Evolutionary conservation across 805 yeast genomes (phyloP).

Genomic region (Candida vaughaniae): DNA sequence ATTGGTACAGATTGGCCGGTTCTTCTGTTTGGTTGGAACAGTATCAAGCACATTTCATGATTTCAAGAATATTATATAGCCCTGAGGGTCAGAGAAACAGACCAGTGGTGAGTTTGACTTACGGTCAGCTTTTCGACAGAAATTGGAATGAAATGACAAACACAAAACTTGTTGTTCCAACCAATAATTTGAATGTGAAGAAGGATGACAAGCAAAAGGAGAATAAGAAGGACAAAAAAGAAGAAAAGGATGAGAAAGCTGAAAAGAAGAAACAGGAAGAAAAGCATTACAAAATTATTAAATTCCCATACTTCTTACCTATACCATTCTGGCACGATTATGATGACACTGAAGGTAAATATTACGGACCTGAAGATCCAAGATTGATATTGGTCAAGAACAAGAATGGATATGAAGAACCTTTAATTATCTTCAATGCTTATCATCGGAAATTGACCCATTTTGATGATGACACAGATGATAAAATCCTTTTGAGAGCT

Average conservation of each 20-base stretch:
- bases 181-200: conserved; percentile 7
- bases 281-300: conserved; percentile 10
- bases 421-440: conserved; percentile 44
- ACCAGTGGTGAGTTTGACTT: conserved; percentile 41
- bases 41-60: conserved; percentile 50
- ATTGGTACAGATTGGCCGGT: conserved; percentile 51
- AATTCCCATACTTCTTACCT: conserved; percentile 30
- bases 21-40: conserved; percentile 53
- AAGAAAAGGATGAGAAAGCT: conserved; percentile 8
- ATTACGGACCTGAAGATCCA: conserved; percentile 53
- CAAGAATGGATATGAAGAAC: conserved; percentile 41
- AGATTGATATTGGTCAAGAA: conserved; percentile 37
- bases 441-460: conserved; percentile 18
- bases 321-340: conserved; percentile 33
- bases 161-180: conserved; percentile 23
- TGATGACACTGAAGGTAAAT: conserved; percentile 20
- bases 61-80: conserved; percentile 44
- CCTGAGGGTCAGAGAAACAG: conserved; percentile 27
- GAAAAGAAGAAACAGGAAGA: conserved; percentile 5
- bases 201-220: neutral
- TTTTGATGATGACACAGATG: conserved; percentile 17
- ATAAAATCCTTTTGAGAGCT: conserved; percentile 10
- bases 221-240: conserved; percentile 1
- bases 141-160: conserved; percentile 45
- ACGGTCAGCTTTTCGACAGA: conserved; percentile 46